A percentile compares a stretch with the other conserved stretches of the same genome.
Conservation (phyloP, 2,329 filamentous ascomycete genomes). For the Pseudocercospora fuligena region DNA sequence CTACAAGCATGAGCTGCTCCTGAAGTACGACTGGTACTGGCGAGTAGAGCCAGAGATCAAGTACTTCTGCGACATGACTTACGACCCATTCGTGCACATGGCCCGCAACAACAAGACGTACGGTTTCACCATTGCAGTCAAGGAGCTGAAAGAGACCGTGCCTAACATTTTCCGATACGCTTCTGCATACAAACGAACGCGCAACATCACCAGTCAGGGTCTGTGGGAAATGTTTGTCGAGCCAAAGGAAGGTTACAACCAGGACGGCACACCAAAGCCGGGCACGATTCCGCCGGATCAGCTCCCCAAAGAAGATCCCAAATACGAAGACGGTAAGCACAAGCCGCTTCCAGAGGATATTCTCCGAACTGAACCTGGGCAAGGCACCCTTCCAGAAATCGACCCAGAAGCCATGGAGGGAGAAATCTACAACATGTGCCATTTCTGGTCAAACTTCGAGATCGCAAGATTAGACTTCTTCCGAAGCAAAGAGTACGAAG, state of each 20-base stretch:
- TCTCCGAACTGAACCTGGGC: constrained; percentile 73
- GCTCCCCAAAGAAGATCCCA: constrained; percentile 56
- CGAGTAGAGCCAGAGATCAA: constrained; percentile 98
- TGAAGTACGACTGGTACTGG: constrained; percentile 99
- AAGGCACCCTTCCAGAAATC: constrained; percentile 74
- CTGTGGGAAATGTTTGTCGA: constrained; percentile 99
- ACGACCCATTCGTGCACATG: constrained; percentile 97
- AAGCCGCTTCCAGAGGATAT: constrained; percentile 79
- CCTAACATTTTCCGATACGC: constrained; percentile 99
- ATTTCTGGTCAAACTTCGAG: constrained; percentile 99
- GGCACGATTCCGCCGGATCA: constrained; percentile 42
- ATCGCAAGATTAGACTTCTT: constrained; percentile 95
- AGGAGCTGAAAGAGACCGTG: constrained; percentile 95
- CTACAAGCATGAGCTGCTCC: constrained; percentile 91
- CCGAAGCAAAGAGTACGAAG: constrained; percentile 94
- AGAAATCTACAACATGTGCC: constrained; percentile 99
- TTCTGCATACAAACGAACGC: constrained; percentile 92
- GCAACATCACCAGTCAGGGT: constrained; percentile 88
- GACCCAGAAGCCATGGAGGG: constrained; percentile 95
- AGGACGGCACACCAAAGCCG: constrained; percentile 57
- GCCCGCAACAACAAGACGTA: constrained; percentile 94
- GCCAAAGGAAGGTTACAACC: constrained; percentile 66
- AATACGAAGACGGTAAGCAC: constrained; percentile 69
- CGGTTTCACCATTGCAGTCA: constrained; percentile 97
- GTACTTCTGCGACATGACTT: constrained; percentile 99